Evolutionary conservation across 2,329 filamentous ascomycete species (phyloP).

Genomic region (Apiospora rasikravindrae): DNA sequence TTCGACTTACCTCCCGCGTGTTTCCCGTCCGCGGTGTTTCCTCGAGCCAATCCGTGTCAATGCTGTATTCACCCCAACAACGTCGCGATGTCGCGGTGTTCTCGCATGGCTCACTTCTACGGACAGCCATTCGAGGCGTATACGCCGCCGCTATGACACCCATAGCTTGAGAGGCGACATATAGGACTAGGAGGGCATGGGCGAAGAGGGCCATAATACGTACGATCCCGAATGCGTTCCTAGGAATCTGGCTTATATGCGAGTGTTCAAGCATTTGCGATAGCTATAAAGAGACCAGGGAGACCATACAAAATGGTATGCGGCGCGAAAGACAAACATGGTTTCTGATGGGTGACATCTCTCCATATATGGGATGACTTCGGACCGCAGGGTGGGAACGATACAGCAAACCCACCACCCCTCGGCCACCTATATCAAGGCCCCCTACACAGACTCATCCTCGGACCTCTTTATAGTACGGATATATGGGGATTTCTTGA

Average conservation of each 20-base stretch:
- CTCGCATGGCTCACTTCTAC: neutral
- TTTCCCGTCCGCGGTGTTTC: conserved; percentile 52
- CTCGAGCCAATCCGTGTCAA: conserved; percentile 52
- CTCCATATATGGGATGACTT: neutral
- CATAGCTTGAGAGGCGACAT: neutral
- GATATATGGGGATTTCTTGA: neutral
- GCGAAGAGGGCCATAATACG: neutral
- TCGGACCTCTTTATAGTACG: neutral
- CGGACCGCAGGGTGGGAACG: neutral
- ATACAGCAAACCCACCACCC: neutral
- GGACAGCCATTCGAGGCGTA: too few relatives aligned
- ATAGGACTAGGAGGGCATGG: neutral
- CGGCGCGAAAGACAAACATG: neutral
- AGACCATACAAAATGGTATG: too few relatives aligned
- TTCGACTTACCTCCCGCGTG: conserved; percentile 44
- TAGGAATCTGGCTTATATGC: neutral
- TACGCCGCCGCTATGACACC: neutral
- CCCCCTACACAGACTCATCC: neutral
- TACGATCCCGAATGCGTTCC: too few relatives aligned
- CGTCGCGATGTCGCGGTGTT: conserved; percentile 41
- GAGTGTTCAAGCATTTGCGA: neutral
- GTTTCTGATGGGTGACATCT: neutral
- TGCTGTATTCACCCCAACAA: conserved; percentile 54
- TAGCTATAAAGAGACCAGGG: neutral
- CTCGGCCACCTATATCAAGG: neutral